Evolutionary conservation across 2,329 filamentous ascomycete species (phyloP), one percentile per base, ranked within the genome.

Genomic region (Ophiocordyceps polyrhachis-furcata): DNA sequence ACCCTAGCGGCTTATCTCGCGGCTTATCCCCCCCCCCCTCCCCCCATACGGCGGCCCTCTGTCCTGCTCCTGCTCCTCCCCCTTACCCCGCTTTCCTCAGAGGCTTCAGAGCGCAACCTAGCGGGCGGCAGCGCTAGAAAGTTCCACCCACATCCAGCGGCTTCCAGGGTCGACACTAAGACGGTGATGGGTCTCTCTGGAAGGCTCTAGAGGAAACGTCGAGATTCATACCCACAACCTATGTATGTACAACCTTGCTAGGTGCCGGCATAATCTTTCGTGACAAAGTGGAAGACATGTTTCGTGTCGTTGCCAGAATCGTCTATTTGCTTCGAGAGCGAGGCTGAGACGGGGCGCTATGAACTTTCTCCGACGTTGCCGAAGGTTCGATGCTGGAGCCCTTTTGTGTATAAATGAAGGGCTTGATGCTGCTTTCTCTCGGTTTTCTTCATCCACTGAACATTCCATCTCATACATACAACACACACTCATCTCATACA

Each of bases 401-500:
- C 14, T 13, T 42, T 43, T 31, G 46, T 44, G 50, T 62, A 62
- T 62, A 62, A 61, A 62, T 51, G 46, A 50, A 44, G 37, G 28
- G 44, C 40, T 25, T 25, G 40, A 41, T 28, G 40, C 21, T 28
- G 11, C 21, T 19, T 11, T 19, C 7, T 5, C 4, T 9, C 6
- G 6, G n/a, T 17, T 38, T 3, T 38, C 35, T 38, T 38, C 35
- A 38, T 38, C 35, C 35, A 38, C 35, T 19, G 17, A 20, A 20
- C n/a, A 38, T n/a, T 19, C 35, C 35, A 8, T 19, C 35, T 19
- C 35, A 38, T 19, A 38, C 35, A 38, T n/a, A 17, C 32, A n/a
- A n/a, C 8, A 25, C 23, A 25, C 23, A 25, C 23, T 25, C 23
- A 4, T 25, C 23, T 8, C 23, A 25, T 25, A 28, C 6, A 28